These are phyloP conservation scores for Entelexis paramagnoliae DNA, from an alignment of 1,139 yeast genomes.

Conservation along the genomic window DNA sequence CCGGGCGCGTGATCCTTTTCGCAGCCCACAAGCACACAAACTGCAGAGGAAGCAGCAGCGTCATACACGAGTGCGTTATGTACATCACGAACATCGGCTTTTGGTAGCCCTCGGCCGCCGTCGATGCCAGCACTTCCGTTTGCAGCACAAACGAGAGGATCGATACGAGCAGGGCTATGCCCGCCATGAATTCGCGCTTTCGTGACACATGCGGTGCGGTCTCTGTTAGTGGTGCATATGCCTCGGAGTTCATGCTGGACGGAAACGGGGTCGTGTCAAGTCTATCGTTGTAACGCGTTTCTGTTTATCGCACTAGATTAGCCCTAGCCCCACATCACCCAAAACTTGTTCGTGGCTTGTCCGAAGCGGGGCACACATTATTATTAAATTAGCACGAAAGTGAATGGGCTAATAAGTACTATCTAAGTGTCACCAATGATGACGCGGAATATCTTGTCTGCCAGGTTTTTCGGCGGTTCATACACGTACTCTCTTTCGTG, in stretches of 20 bases:
- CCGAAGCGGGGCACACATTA: too few species aligned
- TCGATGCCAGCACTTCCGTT: constrained; percentile 69
- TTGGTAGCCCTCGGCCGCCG: constrained; percentile 49
- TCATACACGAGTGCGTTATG: constrained; percentile 75
- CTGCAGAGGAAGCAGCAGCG: constrained; percentile 64
- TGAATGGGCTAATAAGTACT: neutral
- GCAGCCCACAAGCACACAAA: constrained; percentile 33
- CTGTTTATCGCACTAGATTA: neutral
- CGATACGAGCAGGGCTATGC: constrained; percentile 48
- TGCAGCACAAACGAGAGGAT: constrained; percentile 60
- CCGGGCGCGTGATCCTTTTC: constrained; percentile 26
- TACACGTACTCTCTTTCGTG: constrained; percentile 22
- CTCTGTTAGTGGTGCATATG: neutral
- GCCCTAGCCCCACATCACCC: neutral
- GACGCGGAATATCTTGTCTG: constrained; percentile 17
- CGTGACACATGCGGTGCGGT: constrained; percentile 13
- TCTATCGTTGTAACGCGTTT: neutral
- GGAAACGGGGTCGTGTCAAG: neutral
- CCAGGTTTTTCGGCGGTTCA: constrained; percentile 19
- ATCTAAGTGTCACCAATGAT: constrained; percentile 21
- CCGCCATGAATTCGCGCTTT: constrained; percentile 33
- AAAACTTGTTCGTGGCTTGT: too few species aligned
- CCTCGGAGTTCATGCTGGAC: neutral
- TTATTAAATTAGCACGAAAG: too few species aligned
- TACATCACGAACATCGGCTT: constrained; percentile 62